These are phyloP conservation scores for Chlorencoelia australis DNA, from an alignment of 2,329 filamentous ascomycete genomes.

Conservation along the genomic window DNA sequence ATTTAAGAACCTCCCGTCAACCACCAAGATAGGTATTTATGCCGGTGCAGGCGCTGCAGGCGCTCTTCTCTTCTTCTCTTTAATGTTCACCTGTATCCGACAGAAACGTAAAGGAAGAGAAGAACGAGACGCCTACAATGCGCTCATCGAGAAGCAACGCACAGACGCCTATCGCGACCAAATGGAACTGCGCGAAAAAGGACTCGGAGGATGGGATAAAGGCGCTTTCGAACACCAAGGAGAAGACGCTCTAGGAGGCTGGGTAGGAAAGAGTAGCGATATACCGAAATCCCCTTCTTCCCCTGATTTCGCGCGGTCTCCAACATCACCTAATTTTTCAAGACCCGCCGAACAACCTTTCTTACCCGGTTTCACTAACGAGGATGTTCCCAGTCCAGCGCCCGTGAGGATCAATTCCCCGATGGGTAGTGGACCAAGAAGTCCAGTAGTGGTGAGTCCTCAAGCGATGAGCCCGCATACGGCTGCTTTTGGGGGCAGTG, in stretches of 20 bases:
- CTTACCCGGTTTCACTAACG: too few species aligned
- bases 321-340: too few species aligned
- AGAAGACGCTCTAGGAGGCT: constrained; percentile 23
- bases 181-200: constrained; percentile 24
- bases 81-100: constrained; percentile 43
- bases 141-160: constrained; percentile 23
- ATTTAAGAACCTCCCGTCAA: constrained; percentile 40
- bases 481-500: too few species aligned
- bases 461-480: too few species aligned
- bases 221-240: constrained; percentile 15
- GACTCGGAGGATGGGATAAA: constrained; percentile 21
- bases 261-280: constrained; percentile 17
- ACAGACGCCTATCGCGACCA: constrained; percentile 21
- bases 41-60: constrained; percentile 36
- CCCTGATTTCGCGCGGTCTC: too few species aligned
- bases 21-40: constrained; percentile 44
- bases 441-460: too few species aligned
- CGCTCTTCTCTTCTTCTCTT: constrained; percentile 32
- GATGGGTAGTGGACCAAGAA: too few species aligned
- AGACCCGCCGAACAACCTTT: too few species aligned
- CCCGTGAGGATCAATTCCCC: too few species aligned
- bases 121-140: constrained; percentile 36
- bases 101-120: constrained; percentile 42
- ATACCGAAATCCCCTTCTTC: too few species aligned
- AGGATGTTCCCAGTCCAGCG: too few species aligned